A percentile compares a stretch with the other conserved stretches of the same genome.
phyloP scores from a whole-genome alignment of 352 stramenopile genomes.

The Blastocystis sp. region DNA sequence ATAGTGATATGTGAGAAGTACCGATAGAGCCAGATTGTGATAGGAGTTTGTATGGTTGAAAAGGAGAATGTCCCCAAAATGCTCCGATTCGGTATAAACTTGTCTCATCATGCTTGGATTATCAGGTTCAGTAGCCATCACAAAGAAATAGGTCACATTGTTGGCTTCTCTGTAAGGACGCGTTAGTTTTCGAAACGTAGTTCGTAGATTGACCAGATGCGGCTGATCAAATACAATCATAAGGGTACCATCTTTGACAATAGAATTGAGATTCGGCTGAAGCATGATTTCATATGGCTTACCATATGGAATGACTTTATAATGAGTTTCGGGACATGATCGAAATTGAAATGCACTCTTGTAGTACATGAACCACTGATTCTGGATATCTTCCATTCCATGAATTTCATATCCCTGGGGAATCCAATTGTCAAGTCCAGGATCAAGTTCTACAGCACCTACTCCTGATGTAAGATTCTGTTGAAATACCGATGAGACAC shows the following conservation, averaged over 20 bases:
- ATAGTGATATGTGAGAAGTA: background rate
- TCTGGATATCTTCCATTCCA: background rate
- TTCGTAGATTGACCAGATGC: background rate
- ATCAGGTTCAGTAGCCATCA: background rate
- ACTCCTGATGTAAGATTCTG: background rate
- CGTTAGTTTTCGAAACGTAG: background rate
- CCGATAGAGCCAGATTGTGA: background rate
- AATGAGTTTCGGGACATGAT: background rate
- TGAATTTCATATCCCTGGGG: background rate
- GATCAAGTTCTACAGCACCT: background rate
- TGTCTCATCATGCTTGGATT: background rate
- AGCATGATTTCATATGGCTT: background rate
- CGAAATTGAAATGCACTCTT: background rate
- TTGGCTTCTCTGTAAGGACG: background rate
- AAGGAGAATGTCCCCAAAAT: background rate
- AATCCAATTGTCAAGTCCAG: background rate
- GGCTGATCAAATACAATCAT: background rate
- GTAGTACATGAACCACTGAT: background rate
- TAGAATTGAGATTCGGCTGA: background rate
- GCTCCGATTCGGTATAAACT: background rate
- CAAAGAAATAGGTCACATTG: constrained; percentile 5
- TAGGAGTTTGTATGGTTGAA: constrained; percentile 18
- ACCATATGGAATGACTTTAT: background rate
- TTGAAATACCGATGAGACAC: background rate
- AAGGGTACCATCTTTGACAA: background rate